phyloP scores from a whole-genome alignment of 371 early-diverging fungal genomes.

The Phascolomyces articulosus region DNA sequence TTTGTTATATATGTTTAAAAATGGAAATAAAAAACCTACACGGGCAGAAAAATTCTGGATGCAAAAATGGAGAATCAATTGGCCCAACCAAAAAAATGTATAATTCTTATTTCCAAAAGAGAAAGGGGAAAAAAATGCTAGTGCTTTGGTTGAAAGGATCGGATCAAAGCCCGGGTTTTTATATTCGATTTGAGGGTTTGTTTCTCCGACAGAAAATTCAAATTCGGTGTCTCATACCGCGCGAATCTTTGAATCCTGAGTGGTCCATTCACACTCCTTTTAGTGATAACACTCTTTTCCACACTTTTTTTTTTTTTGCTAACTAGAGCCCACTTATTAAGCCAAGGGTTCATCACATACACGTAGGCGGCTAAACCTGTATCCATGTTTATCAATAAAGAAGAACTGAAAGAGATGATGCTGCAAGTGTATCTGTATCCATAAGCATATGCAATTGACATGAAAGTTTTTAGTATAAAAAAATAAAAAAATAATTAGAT shows the following conservation, averaged over 20 bases:
- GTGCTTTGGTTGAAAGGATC: slow-evolving; percentile 3
- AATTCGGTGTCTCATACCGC: not conserved
- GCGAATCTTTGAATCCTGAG: not conserved
- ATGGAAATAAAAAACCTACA: slow-evolving; percentile 10
- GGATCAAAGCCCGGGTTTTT: not conserved
- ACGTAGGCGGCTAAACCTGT: too few species aligned
- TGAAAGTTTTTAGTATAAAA: too few species aligned
- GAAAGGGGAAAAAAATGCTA: not conserved
- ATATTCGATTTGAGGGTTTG: not conserved
- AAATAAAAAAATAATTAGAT: too few species aligned
- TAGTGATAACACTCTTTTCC: not conserved
- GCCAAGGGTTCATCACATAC: too few species aligned
- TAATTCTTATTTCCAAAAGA: slow-evolving; percentile 6
- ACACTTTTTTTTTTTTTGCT: too few species aligned
- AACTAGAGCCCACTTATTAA: too few species aligned
- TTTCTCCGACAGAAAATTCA: not conserved
- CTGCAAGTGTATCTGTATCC: too few species aligned
- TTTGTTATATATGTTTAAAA: slow-evolving; percentile 5
- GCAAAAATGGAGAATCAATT: not conserved
- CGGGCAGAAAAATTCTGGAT: slow-evolving; percentile 1
- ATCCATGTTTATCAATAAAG: too few species aligned
- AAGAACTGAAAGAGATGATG: too few species aligned
- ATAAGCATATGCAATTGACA: too few species aligned
- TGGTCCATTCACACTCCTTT: not conserved
- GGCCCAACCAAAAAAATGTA: too few species aligned